These are phyloP conservation scores for Aspergillus oerlinghausenensis DNA, from an alignment of 2,329 filamentous ascomycete species.

Conservation along the genomic window DNA sequence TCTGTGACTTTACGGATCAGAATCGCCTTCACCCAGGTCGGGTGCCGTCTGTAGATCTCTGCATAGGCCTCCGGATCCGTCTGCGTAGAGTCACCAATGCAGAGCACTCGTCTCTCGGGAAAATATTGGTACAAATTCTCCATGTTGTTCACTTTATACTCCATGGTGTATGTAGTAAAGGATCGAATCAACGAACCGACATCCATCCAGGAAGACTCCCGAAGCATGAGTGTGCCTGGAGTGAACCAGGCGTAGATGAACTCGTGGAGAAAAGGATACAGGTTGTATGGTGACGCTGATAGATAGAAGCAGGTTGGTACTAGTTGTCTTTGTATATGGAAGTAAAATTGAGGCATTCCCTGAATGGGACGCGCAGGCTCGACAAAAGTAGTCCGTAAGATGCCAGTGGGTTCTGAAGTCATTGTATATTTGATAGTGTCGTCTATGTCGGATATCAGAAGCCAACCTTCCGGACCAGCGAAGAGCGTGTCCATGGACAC, in stretches of 20 bases:
- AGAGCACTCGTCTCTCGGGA: conserved; percentile 72
- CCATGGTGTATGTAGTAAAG: conserved; percentile 73
- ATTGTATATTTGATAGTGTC: conserved; percentile 92
- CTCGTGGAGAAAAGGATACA: conserved; percentile 77
- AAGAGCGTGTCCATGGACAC: conserved; percentile 68
- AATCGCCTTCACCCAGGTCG: conserved; percentile 76
- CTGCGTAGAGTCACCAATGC: conserved; percentile 87
- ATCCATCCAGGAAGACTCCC: conserved; percentile 83
- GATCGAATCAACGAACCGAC: conserved; percentile 72
- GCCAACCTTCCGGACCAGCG: conserved; percentile 75
- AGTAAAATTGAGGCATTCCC: conserved; percentile 84
- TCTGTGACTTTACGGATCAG: conserved; percentile 80
- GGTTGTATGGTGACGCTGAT: conserved; percentile 87
- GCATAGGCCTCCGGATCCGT: conserved; percentile 87
- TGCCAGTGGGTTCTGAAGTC: conserved; percentile 73
- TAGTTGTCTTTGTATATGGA: conserved; percentile 54
- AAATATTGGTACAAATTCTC: conserved; percentile 73
- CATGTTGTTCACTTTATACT: conserved; percentile 81
- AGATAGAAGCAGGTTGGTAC: conserved; percentile 85
- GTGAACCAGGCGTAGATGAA: conserved; percentile 72
- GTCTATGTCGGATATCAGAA: conserved; percentile 82
- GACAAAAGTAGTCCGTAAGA: conserved; percentile 78
- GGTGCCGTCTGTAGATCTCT: conserved; percentile 64
- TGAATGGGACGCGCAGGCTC: conserved; percentile 65
- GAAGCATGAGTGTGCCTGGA: conserved; percentile 73